A percentile compares a stretch with the other conserved stretches of the same genome.
These are phyloP conservation scores for Monilinia polystroma DNA, from an alignment of 2,329 filamentous ascomycete genomes.

Conservation along the genomic window DNA sequence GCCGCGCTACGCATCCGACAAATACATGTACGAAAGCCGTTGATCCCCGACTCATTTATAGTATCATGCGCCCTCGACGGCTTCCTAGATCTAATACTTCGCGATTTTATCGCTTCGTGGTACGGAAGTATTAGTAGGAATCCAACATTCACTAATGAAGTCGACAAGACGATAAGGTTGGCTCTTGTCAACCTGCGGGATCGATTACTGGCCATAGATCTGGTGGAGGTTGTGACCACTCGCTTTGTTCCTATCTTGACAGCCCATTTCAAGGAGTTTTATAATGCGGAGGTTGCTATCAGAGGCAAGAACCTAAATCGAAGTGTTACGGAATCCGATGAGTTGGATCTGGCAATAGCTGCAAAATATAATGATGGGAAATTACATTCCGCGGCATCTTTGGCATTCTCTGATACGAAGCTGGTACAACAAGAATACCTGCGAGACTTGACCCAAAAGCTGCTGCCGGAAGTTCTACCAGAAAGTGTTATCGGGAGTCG, in stretches of 20 bases:
- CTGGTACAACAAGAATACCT: slow-evolving; percentile 85
- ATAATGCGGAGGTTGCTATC: slow-evolving; percentile 82
- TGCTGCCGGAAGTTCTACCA: slow-evolving; percentile 75
- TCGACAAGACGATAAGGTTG: slow-evolving; percentile 75
- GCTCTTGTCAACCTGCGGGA: slow-evolving; percentile 71
- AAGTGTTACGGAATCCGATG: slow-evolving; percentile 91
- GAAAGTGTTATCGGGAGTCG: slow-evolving; percentile 73
- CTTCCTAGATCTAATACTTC: slow-evolving; percentile 71
- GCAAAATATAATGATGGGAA: slow-evolving; percentile 87
- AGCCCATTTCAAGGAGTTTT: slow-evolving; percentile 83
- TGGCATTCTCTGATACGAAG: slow-evolving; percentile 82
- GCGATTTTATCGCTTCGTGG: slow-evolving; percentile 88
- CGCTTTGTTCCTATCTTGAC: slow-evolving; percentile 86
- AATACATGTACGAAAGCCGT: slow-evolving; percentile 63
- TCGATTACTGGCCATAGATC: slow-evolving; percentile 70
- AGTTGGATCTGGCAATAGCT: slow-evolving; percentile 94
- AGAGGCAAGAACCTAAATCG: slow-evolving; percentile 84
- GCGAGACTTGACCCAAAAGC: slow-evolving; percentile 66
- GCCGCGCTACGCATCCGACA: slow-evolving; percentile 63
- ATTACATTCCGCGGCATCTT: slow-evolving; percentile 79
- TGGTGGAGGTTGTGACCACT: slow-evolving; percentile 79
- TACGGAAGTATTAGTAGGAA: slow-evolving; percentile 82
- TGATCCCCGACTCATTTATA: slow-evolving; percentile 73
- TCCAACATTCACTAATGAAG: slow-evolving; percentile 77
- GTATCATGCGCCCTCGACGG: slow-evolving; percentile 80